These are phyloP conservation scores for Tolypocladium endophyticum DNA, from an alignment of 2,329 filamentous ascomycete species.

Conservation along the genomic window DNA sequence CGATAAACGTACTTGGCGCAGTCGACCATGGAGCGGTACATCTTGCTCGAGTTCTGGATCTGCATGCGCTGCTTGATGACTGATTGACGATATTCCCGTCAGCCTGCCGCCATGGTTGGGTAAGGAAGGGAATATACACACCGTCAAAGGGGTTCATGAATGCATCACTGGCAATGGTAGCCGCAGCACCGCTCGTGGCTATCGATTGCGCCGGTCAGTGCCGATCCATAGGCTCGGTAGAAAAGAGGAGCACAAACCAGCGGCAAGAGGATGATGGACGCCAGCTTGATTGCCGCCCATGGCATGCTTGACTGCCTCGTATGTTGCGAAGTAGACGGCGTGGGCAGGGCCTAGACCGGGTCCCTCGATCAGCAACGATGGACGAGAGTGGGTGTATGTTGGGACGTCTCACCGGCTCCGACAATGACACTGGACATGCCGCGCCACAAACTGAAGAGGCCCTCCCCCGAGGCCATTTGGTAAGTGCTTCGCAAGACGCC, in stretches of 20 bases:
- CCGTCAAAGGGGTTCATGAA: conserved; percentile 99
- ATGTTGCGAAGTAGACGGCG: conserved; percentile 96
- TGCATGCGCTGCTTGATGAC: conserved; percentile 99
- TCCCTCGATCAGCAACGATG: conserved; percentile 9
- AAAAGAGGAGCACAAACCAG: conserved; percentile 47
- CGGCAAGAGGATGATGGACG: conserved; percentile 84
- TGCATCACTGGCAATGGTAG: conserved; percentile 93
- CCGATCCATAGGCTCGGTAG: not conserved
- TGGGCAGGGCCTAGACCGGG: conserved; percentile 72
- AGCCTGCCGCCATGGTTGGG: not conserved
- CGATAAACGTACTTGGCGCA: conserved; percentile 84
- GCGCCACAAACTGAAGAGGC: conserved; percentile 85
- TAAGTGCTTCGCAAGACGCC: conserved; percentile 88
- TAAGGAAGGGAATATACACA: conserved; percentile 31
- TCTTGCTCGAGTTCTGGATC: conserved; percentile 79
- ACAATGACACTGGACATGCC: conserved; percentile 94
- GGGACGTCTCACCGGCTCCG: conserved; percentile 63
- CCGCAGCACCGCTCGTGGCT: conserved; percentile 89
- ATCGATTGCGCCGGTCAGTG: conserved; percentile 3
- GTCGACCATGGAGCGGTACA: conserved; percentile 76
- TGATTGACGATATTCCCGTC: conserved; percentile 23
- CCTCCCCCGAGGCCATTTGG: conserved; percentile 84
- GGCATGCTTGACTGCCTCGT: conserved; percentile 91
- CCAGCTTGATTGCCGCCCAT: conserved; percentile 86
- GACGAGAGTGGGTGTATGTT: not conserved